Evolutionary conservation across 352 stramenopile genomes (phyloP), one percentile per base, ranked within the genome.

Genomic region (Pythium biforme): DNA sequence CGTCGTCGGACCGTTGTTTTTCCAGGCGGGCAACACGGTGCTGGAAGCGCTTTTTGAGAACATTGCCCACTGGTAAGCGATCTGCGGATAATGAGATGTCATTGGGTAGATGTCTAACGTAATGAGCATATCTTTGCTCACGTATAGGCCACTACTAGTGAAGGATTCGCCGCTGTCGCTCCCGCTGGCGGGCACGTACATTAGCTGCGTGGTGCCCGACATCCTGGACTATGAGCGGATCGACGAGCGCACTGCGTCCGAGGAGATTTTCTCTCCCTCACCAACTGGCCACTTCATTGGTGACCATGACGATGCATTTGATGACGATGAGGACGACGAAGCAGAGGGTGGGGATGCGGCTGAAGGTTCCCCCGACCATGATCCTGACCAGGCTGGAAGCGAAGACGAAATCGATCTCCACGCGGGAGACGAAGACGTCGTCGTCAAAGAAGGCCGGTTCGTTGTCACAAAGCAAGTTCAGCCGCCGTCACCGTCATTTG

Each of bases 1-100:
- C 11, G 72, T 93, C 37, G 68, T 89, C 14, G 88, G 84, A 0
- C 88, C 86, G 49, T 71, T 93, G 27, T 95, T 86, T 60, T 96
- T 96, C 66, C 76, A 90, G 55, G 72, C 72, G 6, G 88, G 86
- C 4, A 75, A 76, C 37, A 65, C 84, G 9, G 79, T 92, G 8
- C 73, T 96, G 14, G 62, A 81, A 33, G 82, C 86, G 2, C 67
- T 94, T 2, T 89, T 88, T 59, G 75, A 88, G 34, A 88, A 90
- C 66, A 84, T 94, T 37, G 55, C 70, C 11, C 70, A 76, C 37
- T 92, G 83, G 84, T 94, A 23, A 9, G 14, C 12, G 19, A 46
- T 34, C 14, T 20, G 15, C 12, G 8, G 6, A 43, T 0, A 43
- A 8, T 5, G 10, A 34, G 10, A 34, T 20, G 6, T 43, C 14